Evolutionary conservation across 371 early-diverging fungal genomes (phyloP).

Genomic region (Lichtheimia hyalospora): DNA sequence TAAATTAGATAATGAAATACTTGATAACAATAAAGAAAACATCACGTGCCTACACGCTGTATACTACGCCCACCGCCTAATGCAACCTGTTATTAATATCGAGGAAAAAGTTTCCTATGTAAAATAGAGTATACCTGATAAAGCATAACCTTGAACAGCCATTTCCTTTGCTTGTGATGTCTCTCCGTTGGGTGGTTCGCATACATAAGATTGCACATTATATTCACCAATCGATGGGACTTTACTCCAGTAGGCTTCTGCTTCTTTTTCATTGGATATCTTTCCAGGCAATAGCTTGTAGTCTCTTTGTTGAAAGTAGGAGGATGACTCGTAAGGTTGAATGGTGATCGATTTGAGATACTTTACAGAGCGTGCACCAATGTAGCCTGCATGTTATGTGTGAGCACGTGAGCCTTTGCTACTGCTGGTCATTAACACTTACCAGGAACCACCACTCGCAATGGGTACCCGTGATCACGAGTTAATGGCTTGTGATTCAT

Average conservation of each 20-base stretch:
- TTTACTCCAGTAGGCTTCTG: conserved; percentile 49
- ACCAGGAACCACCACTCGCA: conserved; percentile 79
- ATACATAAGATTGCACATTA: conserved; percentile 71
- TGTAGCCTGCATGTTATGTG: conserved; percentile 66
- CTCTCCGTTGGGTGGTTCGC: conserved; percentile 48
- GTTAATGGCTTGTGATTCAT: conserved; percentile 83
- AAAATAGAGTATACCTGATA: conserved; percentile 29
- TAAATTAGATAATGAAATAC: too few relatives aligned
- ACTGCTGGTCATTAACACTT: neutral
- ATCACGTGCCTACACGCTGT: conserved; percentile 61
- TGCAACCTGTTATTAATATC: neutral
- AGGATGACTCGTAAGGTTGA: conserved; percentile 63
- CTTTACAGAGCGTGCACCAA: conserved; percentile 88
- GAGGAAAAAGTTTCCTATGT: neutral
- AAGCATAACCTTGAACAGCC: conserved; percentile 35
- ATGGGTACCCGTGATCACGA: conserved; percentile 80
- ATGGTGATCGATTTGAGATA: conserved; percentile 70
- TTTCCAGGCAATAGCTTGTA: conserved; percentile 81
- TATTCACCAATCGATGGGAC: conserved; percentile 74
- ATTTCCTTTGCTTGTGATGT: neutral
- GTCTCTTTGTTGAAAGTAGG: conserved; percentile 80
- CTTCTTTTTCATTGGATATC: conserved; percentile 40
- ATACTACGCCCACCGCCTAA: conserved; percentile 55
- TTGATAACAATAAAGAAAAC: too few relatives aligned
- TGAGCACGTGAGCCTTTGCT: neutral